Evolutionary conservation across 2,329 filamentous ascomycete genomes (phyloP).

Genomic region (Pyricularia grisea): DNA sequence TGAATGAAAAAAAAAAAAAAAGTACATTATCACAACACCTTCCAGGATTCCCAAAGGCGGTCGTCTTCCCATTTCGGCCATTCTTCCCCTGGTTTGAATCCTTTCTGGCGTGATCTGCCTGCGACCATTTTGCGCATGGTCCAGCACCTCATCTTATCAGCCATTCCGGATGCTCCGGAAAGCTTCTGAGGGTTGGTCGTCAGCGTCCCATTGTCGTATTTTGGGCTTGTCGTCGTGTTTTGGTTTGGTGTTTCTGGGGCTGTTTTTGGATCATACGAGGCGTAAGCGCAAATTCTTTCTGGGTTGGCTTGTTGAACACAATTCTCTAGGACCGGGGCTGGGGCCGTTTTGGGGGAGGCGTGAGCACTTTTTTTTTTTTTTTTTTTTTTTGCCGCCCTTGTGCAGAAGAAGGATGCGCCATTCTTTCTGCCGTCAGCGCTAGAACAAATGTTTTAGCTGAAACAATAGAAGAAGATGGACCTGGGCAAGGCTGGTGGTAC

Average conservation of each 20-base stretch:
- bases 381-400: too few relatives aligned
- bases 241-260: too few relatives aligned
- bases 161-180: neutral
- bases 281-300: too few relatives aligned
- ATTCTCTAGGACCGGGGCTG: neutral
- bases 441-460: neutral
- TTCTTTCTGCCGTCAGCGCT: neutral
- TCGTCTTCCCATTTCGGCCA: neutral
- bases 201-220: neutral
- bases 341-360: too few relatives aligned
- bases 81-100: neutral
- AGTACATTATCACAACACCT: neutral
- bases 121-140: neutral
- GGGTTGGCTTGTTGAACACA: neutral
- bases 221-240: neutral
- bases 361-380: neutral
- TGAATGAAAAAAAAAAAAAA: too few relatives aligned
- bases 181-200: neutral
- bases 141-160: neutral
- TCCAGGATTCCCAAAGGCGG: neutral
- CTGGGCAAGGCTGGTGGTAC: neutral
- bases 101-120: neutral
- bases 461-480: neutral
- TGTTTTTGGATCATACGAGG: neutral
- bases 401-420: too few relatives aligned